Evolutionary conservation across 306 rosid genomes (phyloP), one percentile per base, ranked within the genome.

Genomic region (Bauhinia variegata): DNA sequence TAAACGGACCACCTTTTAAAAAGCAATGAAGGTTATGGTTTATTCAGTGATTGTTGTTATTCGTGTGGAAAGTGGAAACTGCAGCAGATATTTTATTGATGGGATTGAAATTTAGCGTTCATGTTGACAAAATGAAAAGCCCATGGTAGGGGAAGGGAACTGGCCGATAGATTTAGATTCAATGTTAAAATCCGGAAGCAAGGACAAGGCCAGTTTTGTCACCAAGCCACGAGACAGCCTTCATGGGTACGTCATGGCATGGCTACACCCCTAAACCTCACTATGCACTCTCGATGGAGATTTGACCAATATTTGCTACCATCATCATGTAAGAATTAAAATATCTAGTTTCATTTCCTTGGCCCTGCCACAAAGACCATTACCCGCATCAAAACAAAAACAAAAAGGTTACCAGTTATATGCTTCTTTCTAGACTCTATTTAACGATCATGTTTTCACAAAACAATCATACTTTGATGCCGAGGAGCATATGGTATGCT

Each of bases 201-300:
- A 55, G n/a, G 66, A 78, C 81, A 66, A 54, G 43, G 33, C 52
- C 8, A 12, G 54, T 31, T 54, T 74, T 88, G 89, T 77, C 87
- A 77, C 53, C 52, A 70, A 60, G 78, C 63, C 54, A 81, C 67
- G 60, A 68, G 84, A 81, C 87, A 81, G 36, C 19, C 14, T 30
- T 63, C 54, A 63, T 55, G 76, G 62, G 70, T 62, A 70, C 14
- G 69, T 60, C 67, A 65, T 71, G 85, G 28, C 76, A 47, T 66
- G 72, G 75, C 63, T 71, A 11, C 47, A 41, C 53, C 54, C 65
- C 33, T 37, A 46, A 60, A 55, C 23, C 63, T 52, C 23, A 55
- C 4, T 74, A 39, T 30, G 4, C 46, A 36, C 9, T 68, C 43
- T 67, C 23, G 39, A 67, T 72, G 68, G 23, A 15, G 47, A 53